Base-by-base conservation (phyloP, 192 early-diverging fungal species). In the Backusella psychrophila region DNA sequence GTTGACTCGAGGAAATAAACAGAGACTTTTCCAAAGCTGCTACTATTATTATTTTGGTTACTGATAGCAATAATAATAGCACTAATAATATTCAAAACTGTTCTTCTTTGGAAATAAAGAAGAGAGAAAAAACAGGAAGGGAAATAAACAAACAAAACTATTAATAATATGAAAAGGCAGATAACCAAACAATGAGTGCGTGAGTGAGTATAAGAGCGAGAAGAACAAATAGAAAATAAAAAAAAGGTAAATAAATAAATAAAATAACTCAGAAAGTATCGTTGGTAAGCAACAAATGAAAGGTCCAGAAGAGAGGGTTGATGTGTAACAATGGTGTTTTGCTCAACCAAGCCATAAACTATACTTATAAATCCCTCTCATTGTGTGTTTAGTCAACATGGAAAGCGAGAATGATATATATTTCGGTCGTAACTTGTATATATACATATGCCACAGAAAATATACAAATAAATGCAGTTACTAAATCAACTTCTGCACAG, bases 231-330 rank as follows among this genome's bases (percentile, higher is more conserved):
- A 59, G 17, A 23, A 44, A 59, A n/a, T 0, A n/a, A 29, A 53
- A 59, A 63, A 26, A 29, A 15, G 23, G 21, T 21, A 21, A 53
- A 63, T 29, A 63, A 63, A 29, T 12, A 63, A 63, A 63, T 56
- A 63, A 63, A 63, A 63, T 29, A 26, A 63, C 56, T 63, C 56
- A 63, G 56, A 63, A 63, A 63, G 56, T 3, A 63, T 63, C 56
- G 11, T 29, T 63, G 56, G 26, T 63, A 14, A 63, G 26, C 9
- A 63, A 63, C 26, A 23, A 63, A 63, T 63, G 26, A 63, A 63
- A 26, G 11, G 56, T 9, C 56, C 9, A 63, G 56, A 63, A 63
- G 56, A 63, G 26, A 8, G 2, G 26, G 21, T 29, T 9, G 2
- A 29, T 63, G 56, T 63, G 56, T 63, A 63, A 63, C 56, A 26